phyloP scores from a whole-genome alignment of 1,139 yeast species.

The Casaregolazyma suthepensis region DNA sequence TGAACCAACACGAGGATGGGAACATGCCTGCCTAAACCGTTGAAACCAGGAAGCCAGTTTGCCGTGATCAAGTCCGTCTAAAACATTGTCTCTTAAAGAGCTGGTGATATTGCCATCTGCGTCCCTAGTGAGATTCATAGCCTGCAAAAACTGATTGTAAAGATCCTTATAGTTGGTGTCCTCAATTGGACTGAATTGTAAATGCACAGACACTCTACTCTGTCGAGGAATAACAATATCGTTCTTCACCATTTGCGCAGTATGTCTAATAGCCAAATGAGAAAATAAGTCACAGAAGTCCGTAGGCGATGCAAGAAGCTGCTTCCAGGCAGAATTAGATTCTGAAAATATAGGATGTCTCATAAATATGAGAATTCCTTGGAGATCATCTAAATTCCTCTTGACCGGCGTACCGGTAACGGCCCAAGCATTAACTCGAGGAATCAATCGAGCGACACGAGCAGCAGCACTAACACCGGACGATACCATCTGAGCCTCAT shows the following conservation, averaged over 20 bases:
- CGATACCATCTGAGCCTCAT: conserved; percentile 92
- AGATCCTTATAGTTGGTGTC: conserved; percentile 71
- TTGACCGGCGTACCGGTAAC: conserved; percentile 92
- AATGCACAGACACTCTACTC: conserved; percentile 55
- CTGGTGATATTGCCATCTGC: conserved; percentile 25
- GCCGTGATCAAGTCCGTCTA: conserved; percentile 15
- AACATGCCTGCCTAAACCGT: conserved; percentile 69
- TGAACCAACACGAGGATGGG: conserved; percentile 69
- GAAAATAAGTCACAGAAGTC: conserved; percentile 47
- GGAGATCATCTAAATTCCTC: conserved; percentile 58
- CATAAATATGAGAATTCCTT: conserved; percentile 63
- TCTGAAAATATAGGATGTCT: conserved; percentile 56
- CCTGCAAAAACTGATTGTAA: conserved; percentile 54
- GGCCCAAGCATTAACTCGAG: conserved; percentile 91
- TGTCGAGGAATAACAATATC: conserved; percentile 79
- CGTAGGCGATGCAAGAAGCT: conserved; percentile 27
- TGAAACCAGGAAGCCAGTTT: conserved; percentile 49
- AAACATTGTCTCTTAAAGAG: neutral
- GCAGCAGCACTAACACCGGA: conserved; percentile 70
- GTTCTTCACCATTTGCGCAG: conserved; percentile 72
- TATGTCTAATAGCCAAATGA: conserved; percentile 62
- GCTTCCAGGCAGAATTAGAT: conserved; percentile 27
- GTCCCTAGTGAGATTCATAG: conserved; percentile 52
- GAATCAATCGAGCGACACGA: conserved; percentile 69
- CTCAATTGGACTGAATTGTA: conserved; percentile 76